Conservation (phyloP, 2,329 filamentous ascomycete species). For the Aspergillus nomiae region DNA sequence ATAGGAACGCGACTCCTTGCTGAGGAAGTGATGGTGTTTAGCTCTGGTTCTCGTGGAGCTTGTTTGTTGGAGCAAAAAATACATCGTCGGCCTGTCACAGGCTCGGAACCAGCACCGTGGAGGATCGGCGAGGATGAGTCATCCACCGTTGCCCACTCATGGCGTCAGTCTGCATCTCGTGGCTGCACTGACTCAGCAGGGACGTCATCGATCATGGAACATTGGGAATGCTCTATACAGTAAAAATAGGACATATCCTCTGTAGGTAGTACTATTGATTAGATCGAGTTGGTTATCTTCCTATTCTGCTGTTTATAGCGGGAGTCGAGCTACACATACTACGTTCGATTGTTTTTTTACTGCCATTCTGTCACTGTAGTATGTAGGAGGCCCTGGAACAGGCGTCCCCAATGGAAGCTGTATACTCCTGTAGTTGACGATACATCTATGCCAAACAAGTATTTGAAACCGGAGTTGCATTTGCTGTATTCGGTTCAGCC, state of each 20-base stretch:
- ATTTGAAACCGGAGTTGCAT: background rate
- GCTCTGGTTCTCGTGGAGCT: background rate
- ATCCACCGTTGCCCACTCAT: conserved; percentile 20
- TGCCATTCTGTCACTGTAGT: background rate
- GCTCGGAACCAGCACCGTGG: conserved; percentile 19
- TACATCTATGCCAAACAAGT: background rate
- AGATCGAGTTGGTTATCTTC: too few species aligned
- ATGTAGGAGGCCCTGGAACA: background rate
- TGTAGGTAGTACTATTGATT: too few species aligned
- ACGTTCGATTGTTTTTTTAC: background rate
- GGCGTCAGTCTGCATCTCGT: conserved; percentile 16
- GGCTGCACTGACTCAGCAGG: conserved; percentile 16
- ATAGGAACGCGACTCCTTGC: conserved; percentile 9
- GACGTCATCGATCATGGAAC: background rate
- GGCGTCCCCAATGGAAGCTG: background rate
- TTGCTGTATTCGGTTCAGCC: background rate
- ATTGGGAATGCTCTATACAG: background rate
- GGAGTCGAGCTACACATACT: background rate
- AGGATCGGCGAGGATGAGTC: conserved; percentile 16
- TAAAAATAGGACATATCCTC: too few species aligned
- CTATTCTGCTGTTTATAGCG: too few species aligned
- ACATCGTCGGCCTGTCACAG: conserved; percentile 17
- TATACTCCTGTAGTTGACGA: background rate
- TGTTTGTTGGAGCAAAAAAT: conserved; percentile 4
- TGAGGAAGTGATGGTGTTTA: background rate